phyloP scores from a whole-genome alignment of 2,329 filamentous ascomycete species.

The Xylariaceae sp. region DNA sequence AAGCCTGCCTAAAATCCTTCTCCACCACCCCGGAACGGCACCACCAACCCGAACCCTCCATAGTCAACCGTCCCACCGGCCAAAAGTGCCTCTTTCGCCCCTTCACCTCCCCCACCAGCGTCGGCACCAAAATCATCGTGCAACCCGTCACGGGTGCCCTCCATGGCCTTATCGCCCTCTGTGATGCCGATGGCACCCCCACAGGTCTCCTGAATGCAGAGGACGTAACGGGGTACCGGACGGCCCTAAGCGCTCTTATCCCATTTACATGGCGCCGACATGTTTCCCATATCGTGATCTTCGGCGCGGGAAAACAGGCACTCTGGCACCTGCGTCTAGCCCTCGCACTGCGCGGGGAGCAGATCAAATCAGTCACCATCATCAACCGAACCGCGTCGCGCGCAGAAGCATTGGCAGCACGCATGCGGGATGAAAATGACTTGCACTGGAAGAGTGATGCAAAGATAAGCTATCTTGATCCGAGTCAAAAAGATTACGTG shows the following conservation, averaged over 20 bases:
- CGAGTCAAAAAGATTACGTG: conserved; percentile 3
- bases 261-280: conserved; percentile 14
- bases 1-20: conserved; percentile 4
- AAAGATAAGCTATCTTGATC: conserved; percentile 6
- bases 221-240: conserved; percentile 16
- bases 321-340: conserved; percentile 18
- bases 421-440: conserved; percentile 9
- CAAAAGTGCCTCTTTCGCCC: conserved; percentile 19
- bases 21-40: conserved; percentile 9
- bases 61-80: conserved; percentile 14
- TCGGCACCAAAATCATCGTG: conserved; percentile 15
- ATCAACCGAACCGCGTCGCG: conserved; percentile 13
- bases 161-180: conserved; percentile 16
- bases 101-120: conserved; percentile 9
- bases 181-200: conserved; percentile 13
- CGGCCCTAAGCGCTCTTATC: conserved; percentile 13
- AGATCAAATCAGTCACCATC: conserved; percentile 11
- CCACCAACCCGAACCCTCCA: conserved; percentile 9
- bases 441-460: conserved; percentile 9
- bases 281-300: conserved; percentile 7
- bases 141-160: conserved; percentile 9
- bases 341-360: conserved; percentile 14
- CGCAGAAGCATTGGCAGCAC: conserved; percentile 3
- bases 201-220: conserved; percentile 17
- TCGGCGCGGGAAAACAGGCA: conserved; percentile 18